Evolutionary conservation across 371 early-diverging fungal genomes (phyloP), one percentile per base, ranked within the genome.

Genomic region (Zychaea mexicana): DNA sequence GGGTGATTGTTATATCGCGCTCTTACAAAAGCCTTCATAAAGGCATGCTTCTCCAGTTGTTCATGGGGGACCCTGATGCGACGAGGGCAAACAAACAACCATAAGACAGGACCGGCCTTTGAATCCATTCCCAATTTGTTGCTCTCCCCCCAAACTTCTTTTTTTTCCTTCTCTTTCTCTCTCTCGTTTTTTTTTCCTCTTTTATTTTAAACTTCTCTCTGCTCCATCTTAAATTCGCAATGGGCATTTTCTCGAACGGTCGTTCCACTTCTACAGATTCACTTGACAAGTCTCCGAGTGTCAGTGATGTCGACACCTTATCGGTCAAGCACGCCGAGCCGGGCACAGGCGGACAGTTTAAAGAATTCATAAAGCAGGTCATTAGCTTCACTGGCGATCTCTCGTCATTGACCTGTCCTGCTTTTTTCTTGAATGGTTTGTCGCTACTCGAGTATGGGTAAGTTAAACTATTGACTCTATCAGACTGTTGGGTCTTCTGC

Each of bases 321-420:
- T 74, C 79, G 1, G 61, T 82, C 33, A 74, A 79, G 42, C 61
- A 81, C 47, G 62, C 72, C 28, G 79, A 82, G 39, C 67, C 79
- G 7, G 63, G 71, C 21, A 70, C 77, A 38, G 69, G 70, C 15
- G 57, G 79, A 49, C 83, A 82, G 61, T 82, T 82, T 49, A 76
- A 72, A 64, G 81, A 81, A 8, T 81, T 81, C 36, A 69, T 93
- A 52, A 84, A 89, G 62, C 83, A 81, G 17, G 78, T 93, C 22
- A 85, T 88, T 32, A 86, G 88, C 58, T 92, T 92, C 60, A 91
- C 92, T 1, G 93, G 93, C 31, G 93, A 93, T 70, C 83, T 93
- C 45, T 90, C 90, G 22, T 82, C 87, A 19, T 75, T 93, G 45
- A 91, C 92, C 13, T 90, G 91, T 69, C 93, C 93, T 59, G 85